phyloP scores from a whole-genome alignment of 345 rosid species.

The Brassica incana region DNA sequence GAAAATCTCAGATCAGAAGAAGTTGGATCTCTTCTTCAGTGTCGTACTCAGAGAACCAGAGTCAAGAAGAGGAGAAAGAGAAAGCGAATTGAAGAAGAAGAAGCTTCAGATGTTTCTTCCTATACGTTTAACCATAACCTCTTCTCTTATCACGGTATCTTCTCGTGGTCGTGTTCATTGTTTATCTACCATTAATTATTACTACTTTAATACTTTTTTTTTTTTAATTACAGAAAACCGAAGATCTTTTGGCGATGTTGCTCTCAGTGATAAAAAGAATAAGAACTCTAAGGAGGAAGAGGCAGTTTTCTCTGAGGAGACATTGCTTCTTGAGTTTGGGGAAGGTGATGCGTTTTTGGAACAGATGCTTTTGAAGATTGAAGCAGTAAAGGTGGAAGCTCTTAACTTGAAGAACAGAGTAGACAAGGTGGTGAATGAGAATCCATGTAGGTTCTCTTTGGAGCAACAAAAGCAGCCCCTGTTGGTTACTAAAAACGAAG shows the following conservation, averaged over 20 bases:
- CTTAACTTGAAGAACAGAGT: constrained; percentile 52
- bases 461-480: constrained; percentile 42
- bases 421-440: constrained; percentile 62
- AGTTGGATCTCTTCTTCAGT: constrained; percentile 50
- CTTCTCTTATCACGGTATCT: constrained; percentile 67
- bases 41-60: constrained; percentile 42
- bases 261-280: constrained; percentile 48
- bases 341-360: constrained; percentile 50
- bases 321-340: constrained; percentile 46
- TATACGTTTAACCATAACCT: constrained; percentile 53
- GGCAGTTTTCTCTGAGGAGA: constrained; percentile 46
- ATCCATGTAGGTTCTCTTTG: constrained; percentile 54
- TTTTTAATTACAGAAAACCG: constrained; percentile 47
- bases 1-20: constrained; percentile 43
- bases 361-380: constrained; percentile 64
- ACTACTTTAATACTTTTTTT: not conserved
- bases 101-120: constrained; percentile 51
- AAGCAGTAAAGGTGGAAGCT: constrained; percentile 46
- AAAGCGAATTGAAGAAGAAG: constrained; percentile 69
- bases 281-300: constrained; percentile 45
- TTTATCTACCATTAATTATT: not conserved
- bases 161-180: constrained; percentile 1
- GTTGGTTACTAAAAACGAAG: constrained; percentile 44
- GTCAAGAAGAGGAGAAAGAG: constrained; percentile 64
- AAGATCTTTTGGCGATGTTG: constrained; percentile 45